Percentiles rank a stretch among this genome's conserved stretches.
phyloP scores from a whole-genome alignment of 2,329 filamentous ascomycete species.

The Aspergillus sp. region DNA sequence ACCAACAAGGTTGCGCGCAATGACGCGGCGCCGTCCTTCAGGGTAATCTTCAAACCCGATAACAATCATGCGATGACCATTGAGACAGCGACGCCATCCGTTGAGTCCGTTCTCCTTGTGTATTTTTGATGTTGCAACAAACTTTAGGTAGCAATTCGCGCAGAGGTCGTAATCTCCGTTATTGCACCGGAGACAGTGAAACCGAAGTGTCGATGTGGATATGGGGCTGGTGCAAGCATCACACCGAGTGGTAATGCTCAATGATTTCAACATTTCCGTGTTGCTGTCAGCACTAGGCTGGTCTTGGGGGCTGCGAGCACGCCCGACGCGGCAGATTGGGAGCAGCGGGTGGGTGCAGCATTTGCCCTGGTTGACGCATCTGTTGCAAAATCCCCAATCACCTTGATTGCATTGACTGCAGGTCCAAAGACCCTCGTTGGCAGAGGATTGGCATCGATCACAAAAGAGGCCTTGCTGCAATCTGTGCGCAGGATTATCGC shows the following conservation, averaged over 20 bases:
- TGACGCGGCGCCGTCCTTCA: slow-evolving; percentile 65
- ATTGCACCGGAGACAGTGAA: slow-evolving; percentile 77
- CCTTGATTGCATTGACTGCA: slow-evolving; percentile 85
- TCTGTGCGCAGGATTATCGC: slow-evolving; percentile 65
- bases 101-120: slow-evolving; percentile 71
- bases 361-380: slow-evolving; percentile 78
- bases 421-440: slow-evolving; percentile 86
- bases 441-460: slow-evolving; percentile 68
- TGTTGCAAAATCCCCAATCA: slow-evolving; percentile 91
- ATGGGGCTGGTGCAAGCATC: slow-evolving; percentile 76
- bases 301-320: slow-evolving; percentile 21
- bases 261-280: slow-evolving; percentile 59
- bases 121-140: slow-evolving; percentile 65
- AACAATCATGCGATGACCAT: slow-evolving; percentile 80
- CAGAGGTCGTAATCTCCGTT: slow-evolving; percentile 89
- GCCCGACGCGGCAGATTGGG: slow-evolving; percentile 65
- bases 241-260: slow-evolving; percentile 74
- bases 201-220: slow-evolving; percentile 65
- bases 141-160: slow-evolving; percentile 69
- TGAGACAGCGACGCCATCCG: slow-evolving; percentile 81
- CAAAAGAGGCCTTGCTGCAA: slow-evolving; percentile 84
- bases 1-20: slow-evolving; percentile 74
- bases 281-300: slow-evolving; percentile 31
- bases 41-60: slow-evolving; percentile 71
- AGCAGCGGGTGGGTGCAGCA: slow-evolving; percentile 81